A percentile compares a stretch with the other conserved stretches of the same genome.
Conservation (phyloP, 331 rosid species). For the Cydonia oblonga region DNA sequence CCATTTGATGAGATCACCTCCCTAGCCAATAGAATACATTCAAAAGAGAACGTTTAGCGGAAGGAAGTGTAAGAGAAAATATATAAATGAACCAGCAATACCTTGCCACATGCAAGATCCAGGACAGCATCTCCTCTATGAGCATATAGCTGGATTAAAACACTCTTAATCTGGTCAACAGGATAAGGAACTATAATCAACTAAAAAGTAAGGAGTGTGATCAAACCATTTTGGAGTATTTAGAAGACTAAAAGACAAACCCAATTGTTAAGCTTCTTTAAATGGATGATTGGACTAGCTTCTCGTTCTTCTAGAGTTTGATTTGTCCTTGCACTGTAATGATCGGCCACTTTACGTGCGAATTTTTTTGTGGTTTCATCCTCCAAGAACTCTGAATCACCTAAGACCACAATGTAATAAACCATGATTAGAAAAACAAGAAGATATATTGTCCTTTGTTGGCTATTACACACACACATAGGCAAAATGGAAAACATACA, state of each 20-base stretch:
- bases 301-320: conserved; percentile 93
- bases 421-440: neutral
- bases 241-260: conserved; percentile 19
- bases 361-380: conserved; percentile 72
- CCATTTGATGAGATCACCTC: conserved; percentile 99
- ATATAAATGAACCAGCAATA: conserved; percentile 7
- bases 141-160: conserved; percentile 86
- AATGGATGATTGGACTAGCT: conserved; percentile 86
- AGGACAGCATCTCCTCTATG: conserved; percentile 81
- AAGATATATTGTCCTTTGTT: neutral
- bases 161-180: conserved; percentile 80
- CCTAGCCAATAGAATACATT: conserved; percentile 36
- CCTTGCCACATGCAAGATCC: conserved; percentile 99
- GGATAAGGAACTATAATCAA: neutral
- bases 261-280: conserved; percentile 96
- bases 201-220: neutral
- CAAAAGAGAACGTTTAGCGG: neutral
- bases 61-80: neutral
- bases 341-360: conserved; percentile 92
- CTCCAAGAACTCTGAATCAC: conserved; percentile 63
- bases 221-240: neutral
- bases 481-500: no score
- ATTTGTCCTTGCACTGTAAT: conserved; percentile 93
- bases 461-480: neutral
- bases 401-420: conserved; percentile 26